Evolutionary conservation across 176 grass and related monocot genomes (phyloP), one percentile per base, ranked within the genome.

Genomic region (Aegilops tauschii): DNA sequence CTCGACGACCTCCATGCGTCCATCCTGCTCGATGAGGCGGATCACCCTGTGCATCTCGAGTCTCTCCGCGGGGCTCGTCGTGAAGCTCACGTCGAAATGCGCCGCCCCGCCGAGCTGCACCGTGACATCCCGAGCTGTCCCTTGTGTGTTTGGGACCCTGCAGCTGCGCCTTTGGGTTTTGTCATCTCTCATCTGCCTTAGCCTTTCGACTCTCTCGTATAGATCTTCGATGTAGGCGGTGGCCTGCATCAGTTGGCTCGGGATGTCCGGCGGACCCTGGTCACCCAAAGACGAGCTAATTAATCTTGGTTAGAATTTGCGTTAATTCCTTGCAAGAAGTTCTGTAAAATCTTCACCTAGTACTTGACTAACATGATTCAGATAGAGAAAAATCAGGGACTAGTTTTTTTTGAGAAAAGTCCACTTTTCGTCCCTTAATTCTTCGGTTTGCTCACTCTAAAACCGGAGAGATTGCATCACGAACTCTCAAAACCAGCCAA

Each of bases 141-240:
- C n/a, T 16, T 1, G 16, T 17, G 79, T 14, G 2, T 7, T 9
- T 12, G 21, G 9, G 20, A 17, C 62, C 29, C 37, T 50, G 49
- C 49, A 1, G 54, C 69, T 73, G 68, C 47, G 17, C 50, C 23
- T 47, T 30, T 79, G 84, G 17, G 69, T 59, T 28, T n/a, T 86
- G 29, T 68, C 36, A 17, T 90, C 83, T 18, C 88, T 84, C 39
- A 27, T 76, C 47, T 82, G 83, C 77, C 8, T 90, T 44, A 90
- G 69, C 3, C 16, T 81, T 80, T 90, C 56, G 4, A 90, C 82
- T 52, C 65, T 86, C 20, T 90, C 88, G 44, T 54, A 17, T 5
- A 90, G 83, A 12, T 86, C 84, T 8, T 76, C 35, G 35, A 86
- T 90, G 37, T 74, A 89, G 34, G 16, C 12, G 3, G 80, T 37